phyloP scores from a whole-genome alignment of 176 grass and related monocot species.

The Puccinellia tenuiflora region DNA sequence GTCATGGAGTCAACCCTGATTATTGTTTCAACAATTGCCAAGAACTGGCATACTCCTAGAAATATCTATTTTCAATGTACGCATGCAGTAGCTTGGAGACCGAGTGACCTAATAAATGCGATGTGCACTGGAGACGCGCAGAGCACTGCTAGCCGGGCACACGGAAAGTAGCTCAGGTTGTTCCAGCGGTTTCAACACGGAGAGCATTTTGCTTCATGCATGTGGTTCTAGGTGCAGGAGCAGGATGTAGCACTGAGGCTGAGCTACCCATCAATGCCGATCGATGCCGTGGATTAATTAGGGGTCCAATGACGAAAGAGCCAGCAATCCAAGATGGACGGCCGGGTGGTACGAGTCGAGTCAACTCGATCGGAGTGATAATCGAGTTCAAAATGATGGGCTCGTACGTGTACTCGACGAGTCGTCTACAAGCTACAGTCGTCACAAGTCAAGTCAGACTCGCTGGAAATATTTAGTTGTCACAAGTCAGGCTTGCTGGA shows the following conservation, averaged over 20 bases:
- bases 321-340: neutral
- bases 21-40: neutral
- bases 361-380: conserved; percentile 40
- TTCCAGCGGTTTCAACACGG: conserved; percentile 4
- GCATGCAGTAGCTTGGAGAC: neutral
- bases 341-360: conserved; percentile 1
- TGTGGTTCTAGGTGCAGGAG: conserved; percentile 4
- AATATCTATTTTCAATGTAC: neutral
- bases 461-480: conserved; percentile 30
- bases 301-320: neutral
- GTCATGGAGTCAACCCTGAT: neutral
- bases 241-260: neutral
- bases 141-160: conserved; percentile 4
- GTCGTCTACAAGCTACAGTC: neutral
- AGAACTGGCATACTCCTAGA: neutral
- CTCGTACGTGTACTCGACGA: neutral
- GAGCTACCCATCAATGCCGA: conserved; percentile 16
- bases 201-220: neutral
- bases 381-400: conserved; percentile 27
- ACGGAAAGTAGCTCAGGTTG: neutral
- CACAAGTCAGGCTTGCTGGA: neutral
- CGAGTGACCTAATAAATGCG: neutral
- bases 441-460: neutral
- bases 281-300: conserved; percentile 1
- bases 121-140: neutral